Evolutionary conservation across 1,284 basidiomycete species (phyloP).

Genomic region (Neonothopanus nambi): DNA sequence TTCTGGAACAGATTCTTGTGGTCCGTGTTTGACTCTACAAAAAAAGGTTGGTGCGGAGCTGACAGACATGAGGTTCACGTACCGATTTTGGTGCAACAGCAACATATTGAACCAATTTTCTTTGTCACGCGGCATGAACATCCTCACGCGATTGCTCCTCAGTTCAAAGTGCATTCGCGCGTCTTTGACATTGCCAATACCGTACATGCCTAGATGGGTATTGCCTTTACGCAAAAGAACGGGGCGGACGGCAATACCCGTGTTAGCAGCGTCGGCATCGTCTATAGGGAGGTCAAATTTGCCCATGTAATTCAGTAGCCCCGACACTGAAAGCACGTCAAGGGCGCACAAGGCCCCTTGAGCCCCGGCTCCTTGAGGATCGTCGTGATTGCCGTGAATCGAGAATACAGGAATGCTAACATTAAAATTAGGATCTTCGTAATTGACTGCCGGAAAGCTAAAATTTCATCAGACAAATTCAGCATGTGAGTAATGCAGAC

Average conservation of each 20-base stretch:
- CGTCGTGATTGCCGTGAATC: constrained; percentile 99
- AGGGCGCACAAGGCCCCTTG: constrained; percentile 95
- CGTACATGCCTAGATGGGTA: constrained; percentile 88
- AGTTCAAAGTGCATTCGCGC: constrained; percentile 96
- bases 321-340: constrained; percentile 92
- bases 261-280: constrained; percentile 64
- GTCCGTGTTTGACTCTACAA: constrained; percentile 86
- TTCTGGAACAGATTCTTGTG: constrained; percentile 92
- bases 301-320: constrained; percentile 97
- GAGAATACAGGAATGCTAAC: constrained; percentile 96
- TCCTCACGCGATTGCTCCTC: constrained; percentile 88
- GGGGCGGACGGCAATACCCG: constrained; percentile 87
- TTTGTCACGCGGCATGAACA: constrained; percentile 93
- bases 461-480: constrained; percentile 16
- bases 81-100: constrained; percentile 96
- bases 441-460: constrained; percentile 96
- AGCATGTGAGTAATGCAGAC: constrained; percentile 28
- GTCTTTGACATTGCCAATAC: constrained; percentile 96
- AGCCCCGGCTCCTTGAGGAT: constrained; percentile 93
- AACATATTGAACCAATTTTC: constrained; percentile 95
- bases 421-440: constrained; percentile 96
- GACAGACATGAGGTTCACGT: constrained; percentile 22
- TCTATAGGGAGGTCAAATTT: constrained; percentile 74
- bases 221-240: constrained; percentile 89
- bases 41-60: constrained; percentile 5